Evolutionary conservation across 2,329 filamentous ascomycete species (phyloP), one percentile per base, ranked within the genome.

Genomic region (Xylaria sp.): DNA sequence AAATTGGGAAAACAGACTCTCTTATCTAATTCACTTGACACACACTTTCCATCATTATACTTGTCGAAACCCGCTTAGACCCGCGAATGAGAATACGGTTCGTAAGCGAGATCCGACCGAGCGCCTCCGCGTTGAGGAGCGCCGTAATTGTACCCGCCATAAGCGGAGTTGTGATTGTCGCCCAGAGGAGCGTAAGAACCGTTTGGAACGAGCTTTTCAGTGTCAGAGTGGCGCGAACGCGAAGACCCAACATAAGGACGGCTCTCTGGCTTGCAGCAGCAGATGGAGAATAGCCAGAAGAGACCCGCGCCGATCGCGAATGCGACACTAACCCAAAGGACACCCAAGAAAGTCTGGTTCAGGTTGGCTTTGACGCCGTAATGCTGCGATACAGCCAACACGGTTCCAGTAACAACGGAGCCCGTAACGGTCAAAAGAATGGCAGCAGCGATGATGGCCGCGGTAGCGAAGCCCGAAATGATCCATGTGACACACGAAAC

Each of bases 281-380:
- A 98, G 72, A 90, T 85, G 76, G 88, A 92, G 76, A 96, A 87
- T 73, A 93, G 80, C 94, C 95, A 98, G 89, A 98, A 97, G 74
- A 97, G 78, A 66, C 86, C 87, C 7, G 90, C 89, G 41, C 77
- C 91, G 33, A 95, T 74, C 64, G 90, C 89, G 74, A 96, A 93
- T 27, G 86, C 90, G 38, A 89, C 89, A 43, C 88, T 89, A 62
- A 98, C 81, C 92, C 93, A 97, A 70, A 90, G 86, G 19, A 87
- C 79, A 35, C 83, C 83, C 56, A 95, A 87, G 79, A 90, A 94
- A 61, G 82, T 80, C 29, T 76, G 85, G 78, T 93, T 90, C 74
- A 96, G 79, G 52, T 74, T 77, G 52, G 87, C 86, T 4, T 84
- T 76, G 68, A 94, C 89, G 64, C 90, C 87, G 76, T 95, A 96